Base-by-base conservation (phyloP, 2,329 filamentous ascomycete genomes). In the Gyromitra esculenta region DNA sequence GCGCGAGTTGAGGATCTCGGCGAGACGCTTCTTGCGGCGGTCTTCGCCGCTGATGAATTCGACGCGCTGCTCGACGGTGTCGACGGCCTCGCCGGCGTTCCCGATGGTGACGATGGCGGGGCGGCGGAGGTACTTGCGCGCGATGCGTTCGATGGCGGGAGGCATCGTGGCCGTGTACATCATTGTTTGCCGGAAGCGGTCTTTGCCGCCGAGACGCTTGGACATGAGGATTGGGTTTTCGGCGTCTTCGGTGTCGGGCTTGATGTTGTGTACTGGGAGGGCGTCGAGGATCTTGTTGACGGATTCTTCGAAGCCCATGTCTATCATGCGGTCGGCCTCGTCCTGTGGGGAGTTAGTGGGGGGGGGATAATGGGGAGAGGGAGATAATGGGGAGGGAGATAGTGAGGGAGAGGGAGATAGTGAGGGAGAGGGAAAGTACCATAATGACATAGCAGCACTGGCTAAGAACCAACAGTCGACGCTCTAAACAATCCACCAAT, bases 131-230 rank as follows among this genome's bases (percentile, higher is more conserved):
- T 99, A 99, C 83, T 97, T 97, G 81, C 94, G 91, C n/a, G 96
- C 96, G 79, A 99, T 98, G 78, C 92, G 92, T 83, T 99, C 96
- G 15, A 99, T 92, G 0, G 92, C 89, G 0, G 92, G 86, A 1
- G 96, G 94, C 96, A 99, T 99, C 37, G 96, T 99, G 68, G 96
- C 96, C 79, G 96, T 98, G 89, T 98, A 99, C 96, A 99, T 99
- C 96, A 99, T 99, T 0, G 96, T 99, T 84, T 99, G 95, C 75
- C 96, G 88, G 85, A 98, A 98, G 25, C 92, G 88, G 81, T 94
- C 91, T 80, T 90, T 89, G 18, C 89, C 89, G 68, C 91, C 90
- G 1, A 97, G 85, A 81, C 92, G 91, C 74, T 89, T 88, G 81
- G 90, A 91, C 95, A 98, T 98, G n/a, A 91, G 89, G 73, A 88